phyloP scores from a whole-genome alignment of 2,329 filamentous ascomycete species.

The Akanthomyces dipterigenus region DNA sequence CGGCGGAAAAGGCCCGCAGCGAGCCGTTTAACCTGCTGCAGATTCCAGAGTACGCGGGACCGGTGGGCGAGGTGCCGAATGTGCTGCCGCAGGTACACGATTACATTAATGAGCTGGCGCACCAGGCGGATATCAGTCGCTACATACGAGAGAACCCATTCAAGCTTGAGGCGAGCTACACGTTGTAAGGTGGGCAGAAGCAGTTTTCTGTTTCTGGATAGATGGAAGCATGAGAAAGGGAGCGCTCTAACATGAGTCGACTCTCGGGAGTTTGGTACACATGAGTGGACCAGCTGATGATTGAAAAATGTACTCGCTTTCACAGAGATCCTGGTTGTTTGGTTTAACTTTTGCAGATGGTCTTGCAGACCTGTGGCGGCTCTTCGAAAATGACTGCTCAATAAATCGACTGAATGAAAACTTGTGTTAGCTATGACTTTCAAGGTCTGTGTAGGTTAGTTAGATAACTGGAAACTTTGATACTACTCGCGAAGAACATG shows the following conservation, averaged over 20 bases:
- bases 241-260: neutral
- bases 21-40: conserved; percentile 80
- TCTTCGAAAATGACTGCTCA: neutral
- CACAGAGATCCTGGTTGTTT: neutral
- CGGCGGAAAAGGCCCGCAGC: conserved; percentile 66
- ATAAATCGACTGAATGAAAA: no score
- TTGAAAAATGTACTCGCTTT: no score
- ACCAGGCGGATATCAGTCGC: conserved; percentile 54
- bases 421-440: neutral
- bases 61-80: conserved; percentile 30
- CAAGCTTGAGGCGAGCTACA: conserved; percentile 25
- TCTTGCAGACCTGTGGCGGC: neutral
- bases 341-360: neutral
- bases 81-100: conserved; percentile 55
- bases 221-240: neutral
- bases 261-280: no score
- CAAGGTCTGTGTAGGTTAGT: neutral
- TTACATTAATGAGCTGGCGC: conserved; percentile 49
- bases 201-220: neutral
- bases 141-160: conserved; percentile 51
- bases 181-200: neutral
- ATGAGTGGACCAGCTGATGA: no score
- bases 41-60: conserved; percentile 67
- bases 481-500: neutral
- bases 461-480: neutral